These are phyloP conservation scores for Furcasterigmium furcatum DNA, from an alignment of 2,329 filamentous ascomycete genomes.

Conservation along the genomic window DNA sequence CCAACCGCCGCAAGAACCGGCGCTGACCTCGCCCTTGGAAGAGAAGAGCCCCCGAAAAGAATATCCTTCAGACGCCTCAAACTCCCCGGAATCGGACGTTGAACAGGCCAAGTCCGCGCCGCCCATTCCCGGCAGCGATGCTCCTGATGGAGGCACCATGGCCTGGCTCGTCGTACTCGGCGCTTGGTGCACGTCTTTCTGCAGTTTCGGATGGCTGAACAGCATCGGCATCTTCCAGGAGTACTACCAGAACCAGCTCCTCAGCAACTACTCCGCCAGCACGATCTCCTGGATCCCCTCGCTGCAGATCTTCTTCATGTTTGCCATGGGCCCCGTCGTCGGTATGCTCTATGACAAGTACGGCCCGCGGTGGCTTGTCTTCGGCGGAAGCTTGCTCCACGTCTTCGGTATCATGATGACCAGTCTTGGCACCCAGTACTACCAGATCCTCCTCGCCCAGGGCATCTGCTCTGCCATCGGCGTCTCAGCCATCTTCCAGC, in stretches of 20 bases:
- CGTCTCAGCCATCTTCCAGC: conserved; percentile 27
- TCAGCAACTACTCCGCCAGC: conserved; percentile 45
- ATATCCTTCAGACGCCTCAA: background rate
- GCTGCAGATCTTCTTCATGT: conserved; percentile 53
- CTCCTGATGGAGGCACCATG: conserved; percentile 21
- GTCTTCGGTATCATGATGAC: conserved; percentile 64
- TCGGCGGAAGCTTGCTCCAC: conserved; percentile 50
- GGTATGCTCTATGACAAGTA: conserved; percentile 61
- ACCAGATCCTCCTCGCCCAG: conserved; percentile 35
- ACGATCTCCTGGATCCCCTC: conserved; percentile 62
- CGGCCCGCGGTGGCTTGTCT: conserved; percentile 54
- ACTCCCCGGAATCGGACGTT: background rate
- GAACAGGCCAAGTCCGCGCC: background rate
- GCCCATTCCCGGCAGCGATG: conserved; percentile 5
- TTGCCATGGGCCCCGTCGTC: conserved; percentile 54
- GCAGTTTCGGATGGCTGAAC: conserved; percentile 34
- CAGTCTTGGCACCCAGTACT: conserved; percentile 40
- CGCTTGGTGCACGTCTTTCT: conserved; percentile 35
- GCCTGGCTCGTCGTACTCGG: conserved; percentile 38
- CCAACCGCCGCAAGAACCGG: background rate
- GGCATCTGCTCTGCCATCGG: conserved; percentile 32
- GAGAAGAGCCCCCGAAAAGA: background rate
- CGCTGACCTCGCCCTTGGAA: background rate
- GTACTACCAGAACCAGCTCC: conserved; percentile 49
- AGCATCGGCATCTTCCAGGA: conserved; percentile 52